Conservation (phyloP, 331 rosid genomes). For the Dryas integrifolia region DNA sequence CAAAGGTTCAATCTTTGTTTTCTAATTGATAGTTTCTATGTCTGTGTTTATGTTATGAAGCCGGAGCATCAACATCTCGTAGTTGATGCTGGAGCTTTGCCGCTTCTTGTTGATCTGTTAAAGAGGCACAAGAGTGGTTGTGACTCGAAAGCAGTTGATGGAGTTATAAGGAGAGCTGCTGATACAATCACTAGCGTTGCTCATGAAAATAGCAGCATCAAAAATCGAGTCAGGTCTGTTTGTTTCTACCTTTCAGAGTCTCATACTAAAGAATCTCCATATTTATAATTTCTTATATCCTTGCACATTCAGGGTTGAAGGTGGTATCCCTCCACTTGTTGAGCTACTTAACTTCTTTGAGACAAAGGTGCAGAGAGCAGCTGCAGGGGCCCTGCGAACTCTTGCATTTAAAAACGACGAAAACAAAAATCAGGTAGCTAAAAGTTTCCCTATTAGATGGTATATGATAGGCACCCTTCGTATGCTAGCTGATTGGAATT, state of each 20-base stretch:
- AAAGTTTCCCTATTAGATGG: not conserved
- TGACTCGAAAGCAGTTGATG: not conserved
- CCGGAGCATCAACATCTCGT: slow-evolving; percentile 27
- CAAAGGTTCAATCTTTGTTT: not conserved
- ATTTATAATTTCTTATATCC: not conserved
- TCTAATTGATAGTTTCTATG: not conserved
- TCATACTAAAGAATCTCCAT: not conserved
- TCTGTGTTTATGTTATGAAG: slow-evolving; percentile 15
- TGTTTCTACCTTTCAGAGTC: not conserved
- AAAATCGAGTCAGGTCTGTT: slow-evolving; percentile 26
- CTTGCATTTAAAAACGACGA: slow-evolving; percentile 60
- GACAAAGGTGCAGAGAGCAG: slow-evolving; percentile 56
- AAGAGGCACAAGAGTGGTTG: slow-evolving; percentile 19
- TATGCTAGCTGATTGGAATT: slow-evolving; percentile 24
- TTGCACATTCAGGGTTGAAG: slow-evolving; percentile 48
- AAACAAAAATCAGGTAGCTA: slow-evolving; percentile 54
- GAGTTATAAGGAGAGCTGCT: slow-evolving; percentile 21
- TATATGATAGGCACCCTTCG: not conserved
- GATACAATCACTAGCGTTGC: slow-evolving; percentile 28
- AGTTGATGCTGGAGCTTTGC: slow-evolving; percentile 37
- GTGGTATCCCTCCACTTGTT: slow-evolving; percentile 69
- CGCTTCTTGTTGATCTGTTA: slow-evolving; percentile 28
- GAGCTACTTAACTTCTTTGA: slow-evolving; percentile 53
- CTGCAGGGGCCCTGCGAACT: slow-evolving; percentile 63
- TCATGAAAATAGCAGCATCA: slow-evolving; percentile 34